Evolutionary conservation across 257 asterid species (phyloP).

Genomic region (Cinchona pubescens): DNA sequence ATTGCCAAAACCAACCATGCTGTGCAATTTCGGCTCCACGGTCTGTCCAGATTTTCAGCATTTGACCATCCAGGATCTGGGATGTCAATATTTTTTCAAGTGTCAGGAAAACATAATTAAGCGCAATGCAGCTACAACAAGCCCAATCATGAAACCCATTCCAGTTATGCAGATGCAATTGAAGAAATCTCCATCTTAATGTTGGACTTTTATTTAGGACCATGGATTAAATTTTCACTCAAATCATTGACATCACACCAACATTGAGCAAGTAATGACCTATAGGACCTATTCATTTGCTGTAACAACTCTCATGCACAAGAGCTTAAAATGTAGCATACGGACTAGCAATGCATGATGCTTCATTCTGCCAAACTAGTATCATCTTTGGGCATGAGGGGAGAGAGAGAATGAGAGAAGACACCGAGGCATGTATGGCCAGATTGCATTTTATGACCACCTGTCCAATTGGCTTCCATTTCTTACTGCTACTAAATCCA

Average conservation of each 20-base stretch:
- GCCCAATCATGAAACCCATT: background rate
- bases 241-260: background rate
- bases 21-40: constrained; percentile 73
- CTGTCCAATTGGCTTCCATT: background rate
- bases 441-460: background rate
- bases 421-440: too few relatives aligned
- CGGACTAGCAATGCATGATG: background rate
- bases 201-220: background rate
- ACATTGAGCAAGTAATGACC: background rate
- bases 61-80: constrained; percentile 93
- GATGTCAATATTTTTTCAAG: constrained; percentile 13
- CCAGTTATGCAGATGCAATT: background rate
- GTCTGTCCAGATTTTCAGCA: constrained; percentile 90
- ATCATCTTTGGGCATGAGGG: too few relatives aligned
- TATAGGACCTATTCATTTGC: background rate
- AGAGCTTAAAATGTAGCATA: background rate
- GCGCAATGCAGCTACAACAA: background rate
- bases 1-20: constrained; percentile 94
- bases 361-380: background rate
- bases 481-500: background rate
- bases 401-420: background rate
- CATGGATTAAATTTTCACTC: background rate
- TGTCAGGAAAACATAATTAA: background rate
- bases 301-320: background rate
- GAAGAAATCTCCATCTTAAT: background rate